phyloP scores from a whole-genome alignment of 1,139 yeast species.

The Yamadazyma aaseri region DNA sequence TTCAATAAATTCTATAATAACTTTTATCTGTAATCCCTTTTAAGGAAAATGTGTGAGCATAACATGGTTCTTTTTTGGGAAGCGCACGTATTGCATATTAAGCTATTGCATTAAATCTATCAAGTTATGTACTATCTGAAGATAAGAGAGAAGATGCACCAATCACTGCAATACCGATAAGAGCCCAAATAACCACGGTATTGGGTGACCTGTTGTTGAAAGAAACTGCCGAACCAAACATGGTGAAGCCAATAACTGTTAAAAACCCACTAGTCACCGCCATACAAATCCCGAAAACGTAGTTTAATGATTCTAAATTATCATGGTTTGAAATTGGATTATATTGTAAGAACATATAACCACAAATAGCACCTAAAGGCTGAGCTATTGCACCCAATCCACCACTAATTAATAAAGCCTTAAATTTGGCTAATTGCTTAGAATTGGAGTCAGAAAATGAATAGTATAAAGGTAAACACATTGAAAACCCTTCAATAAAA shows the following conservation, averaged over 20 bases:
- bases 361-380: slow-evolving; percentile 83
- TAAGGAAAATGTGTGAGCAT: slow-evolving; percentile 1
- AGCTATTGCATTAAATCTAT: neutral
- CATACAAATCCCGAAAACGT: slow-evolving; percentile 62
- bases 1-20: neutral
- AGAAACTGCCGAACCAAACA: slow-evolving; percentile 76
- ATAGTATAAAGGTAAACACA: slow-evolving; percentile 86
- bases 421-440: slow-evolving; percentile 41
- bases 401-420: slow-evolving; percentile 66
- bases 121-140: neutral
- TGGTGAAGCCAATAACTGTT: slow-evolving; percentile 75
- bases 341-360: slow-evolving; percentile 53
- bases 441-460: slow-evolving; percentile 37
- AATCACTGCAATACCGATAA: slow-evolving; percentile 45
- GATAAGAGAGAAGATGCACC: slow-evolving; percentile 17
- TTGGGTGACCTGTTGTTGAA: slow-evolving; percentile 61
- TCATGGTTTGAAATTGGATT: slow-evolving; percentile 24
- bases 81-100: too few relatives aligned
- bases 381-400: slow-evolving; percentile 81
- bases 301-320: slow-evolving; percentile 30
- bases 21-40: neutral
- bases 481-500: slow-evolving; percentile 92
- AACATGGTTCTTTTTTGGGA: neutral
- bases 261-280: slow-evolving; percentile 83
- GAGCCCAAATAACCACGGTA: slow-evolving; percentile 51